phyloP scores from a whole-genome alignment of 2,329 filamentous ascomycete genomes.

The Ceratocystiopsis sp. region DNA sequence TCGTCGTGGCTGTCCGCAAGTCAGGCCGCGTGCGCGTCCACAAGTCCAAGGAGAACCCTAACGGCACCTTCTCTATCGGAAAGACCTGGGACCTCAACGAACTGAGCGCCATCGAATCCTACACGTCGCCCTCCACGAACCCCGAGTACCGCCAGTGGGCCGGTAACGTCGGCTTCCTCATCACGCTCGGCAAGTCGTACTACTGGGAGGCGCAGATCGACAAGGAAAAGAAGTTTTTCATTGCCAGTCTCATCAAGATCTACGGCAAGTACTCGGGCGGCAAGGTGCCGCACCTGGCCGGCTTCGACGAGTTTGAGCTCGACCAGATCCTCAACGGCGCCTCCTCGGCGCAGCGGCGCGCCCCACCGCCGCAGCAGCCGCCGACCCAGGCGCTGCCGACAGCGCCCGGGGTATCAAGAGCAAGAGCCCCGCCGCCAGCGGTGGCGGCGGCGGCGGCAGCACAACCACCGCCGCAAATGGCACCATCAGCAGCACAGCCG shows the following conservation, averaged over 20 bases:
- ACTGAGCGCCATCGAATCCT: constrained; percentile 68
- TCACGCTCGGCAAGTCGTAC: constrained; percentile 84
- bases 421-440: background rate
- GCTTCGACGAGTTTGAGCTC: constrained; percentile 67
- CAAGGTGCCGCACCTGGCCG: constrained; percentile 57
- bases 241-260: constrained; percentile 89
- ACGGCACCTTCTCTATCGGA: constrained; percentile 88
- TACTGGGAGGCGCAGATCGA: constrained; percentile 89
- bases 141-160: constrained; percentile 58
- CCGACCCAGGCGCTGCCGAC: background rate
- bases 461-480: constrained; percentile 9
- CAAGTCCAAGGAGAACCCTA: constrained; percentile 89
- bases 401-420: too few relatives aligned
- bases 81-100: constrained; percentile 98
- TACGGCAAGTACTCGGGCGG: constrained; percentile 92
- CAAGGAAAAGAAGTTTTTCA: constrained; percentile 98
- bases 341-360: constrained; percentile 16
- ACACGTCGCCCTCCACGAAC: constrained; percentile 41
- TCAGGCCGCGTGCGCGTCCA: constrained; percentile 89
- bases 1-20: constrained; percentile 84
- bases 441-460: background rate
- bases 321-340: constrained; percentile 53
- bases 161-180: constrained; percentile 65
- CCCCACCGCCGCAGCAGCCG: constrained; percentile 13
- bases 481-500: background rate